Evolutionary conservation across 2,329 filamentous ascomycete species (phyloP), one percentile per base, ranked within the genome.

Genomic region (Fusarium bulbicola): DNA sequence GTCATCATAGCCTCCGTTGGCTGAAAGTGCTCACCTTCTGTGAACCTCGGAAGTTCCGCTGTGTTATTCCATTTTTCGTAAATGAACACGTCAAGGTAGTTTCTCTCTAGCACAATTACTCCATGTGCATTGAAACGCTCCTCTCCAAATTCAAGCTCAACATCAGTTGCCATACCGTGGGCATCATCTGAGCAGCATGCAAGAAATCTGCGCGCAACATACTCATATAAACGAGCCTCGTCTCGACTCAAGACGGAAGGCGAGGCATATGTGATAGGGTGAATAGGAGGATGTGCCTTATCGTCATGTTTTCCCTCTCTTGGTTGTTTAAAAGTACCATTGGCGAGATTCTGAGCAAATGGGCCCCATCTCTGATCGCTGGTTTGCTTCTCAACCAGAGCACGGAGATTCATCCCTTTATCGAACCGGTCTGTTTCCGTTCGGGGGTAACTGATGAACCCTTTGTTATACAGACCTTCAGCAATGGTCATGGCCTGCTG

Each of bases 351-450:
- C 80, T 92, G 92, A 8, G 95, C 95, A 81, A 95, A 97, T 26
- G 84, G 80, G 0, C 95, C 95, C 96, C 95, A 99, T 70, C 87
- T 84, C 46, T 85, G 84, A 78, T 95, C 93, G 66, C 91, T 90
- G 2, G 89, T 90, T 81, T 99, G 96, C 79, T 97, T 98, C 77
- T 93, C 90, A 24, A 98, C 89, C 14, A 99, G 85, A 28, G 87
- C 89, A 70, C 89, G 90, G 26, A 99, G 86, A 79, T 98, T 92
- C 85, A 98, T 98, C 9, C 89, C 95, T 77, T 90, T 90, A 78
- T 98, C 95, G 79, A 98, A 99, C 37, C 95, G 93, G 81, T 99
- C 96, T 0, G 96, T 99, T 82, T 99, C 96, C 1, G 96, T 99
- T 82, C 96, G 91, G 3, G 96, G 96, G 82, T 99, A 99, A 81